Conservation (phyloP, 495 filamentous ascomycete genomes). For the Lentithecium fluviatile region DNA sequence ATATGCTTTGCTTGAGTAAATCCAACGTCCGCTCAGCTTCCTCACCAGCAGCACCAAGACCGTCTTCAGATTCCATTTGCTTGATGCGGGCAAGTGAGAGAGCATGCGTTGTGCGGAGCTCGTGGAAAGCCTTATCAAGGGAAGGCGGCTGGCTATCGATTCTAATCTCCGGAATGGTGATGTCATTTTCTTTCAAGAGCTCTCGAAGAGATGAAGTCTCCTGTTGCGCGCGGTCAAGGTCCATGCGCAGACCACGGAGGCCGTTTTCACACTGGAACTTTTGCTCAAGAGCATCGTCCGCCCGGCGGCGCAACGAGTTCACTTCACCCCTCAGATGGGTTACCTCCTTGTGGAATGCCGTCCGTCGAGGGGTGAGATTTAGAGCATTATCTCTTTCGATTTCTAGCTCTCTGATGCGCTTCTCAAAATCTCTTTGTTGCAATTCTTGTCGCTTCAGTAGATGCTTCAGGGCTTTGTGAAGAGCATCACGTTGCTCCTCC, state of each 20-base stretch:
- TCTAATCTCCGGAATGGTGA: slow-evolving; percentile 56
- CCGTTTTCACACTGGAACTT: slow-evolving; percentile 97
- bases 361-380: slow-evolving; percentile 64
- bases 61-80: slow-evolving; percentile 49
- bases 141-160: slow-evolving; percentile 56
- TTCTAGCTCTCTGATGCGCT: slow-evolving; percentile 71
- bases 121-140: slow-evolving; percentile 72
- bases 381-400: slow-evolving; percentile 74
- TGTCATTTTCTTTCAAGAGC: slow-evolving; percentile 85
- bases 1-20: slow-evolving; percentile 62
- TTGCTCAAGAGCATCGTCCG: slow-evolving; percentile 92
- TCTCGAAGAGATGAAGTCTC: slow-evolving; percentile 79
- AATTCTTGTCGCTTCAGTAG: slow-evolving; percentile 84
- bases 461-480: slow-evolving; percentile 79
- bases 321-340: slow-evolving; percentile 76
- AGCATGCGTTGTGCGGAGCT: slow-evolving; percentile 65
- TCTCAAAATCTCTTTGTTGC: slow-evolving; percentile 76
- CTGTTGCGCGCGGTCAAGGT: slow-evolving; percentile 90
- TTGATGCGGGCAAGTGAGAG: slow-evolving; percentile 56
- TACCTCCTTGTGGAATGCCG: slow-evolving; percentile 82
- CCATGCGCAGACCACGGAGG: slow-evolving; percentile 89
- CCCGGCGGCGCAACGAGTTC: slow-evolving; percentile 76
- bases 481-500: slow-evolving; percentile 87
- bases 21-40: slow-evolving; percentile 59
- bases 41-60: slow-evolving; percentile 40